phyloP scores from a whole-genome alignment of 2,329 filamentous ascomycete species.

The Colletotrichum orbiculare region DNA sequence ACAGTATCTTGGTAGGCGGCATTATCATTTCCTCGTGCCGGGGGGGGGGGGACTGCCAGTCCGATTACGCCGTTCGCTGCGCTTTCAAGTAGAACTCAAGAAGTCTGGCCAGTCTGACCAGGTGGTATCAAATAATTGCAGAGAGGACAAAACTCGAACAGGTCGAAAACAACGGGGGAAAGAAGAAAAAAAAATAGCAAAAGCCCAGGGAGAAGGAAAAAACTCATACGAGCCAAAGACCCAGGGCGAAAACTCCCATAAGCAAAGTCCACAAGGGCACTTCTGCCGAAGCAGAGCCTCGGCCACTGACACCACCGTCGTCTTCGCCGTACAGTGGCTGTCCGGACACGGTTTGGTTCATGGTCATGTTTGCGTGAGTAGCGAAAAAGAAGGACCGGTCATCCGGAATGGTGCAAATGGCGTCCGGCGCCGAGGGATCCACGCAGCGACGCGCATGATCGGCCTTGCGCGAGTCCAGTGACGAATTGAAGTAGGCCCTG shows the following conservation, averaged over 20 bases:
- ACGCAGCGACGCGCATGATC: constrained; percentile 54
- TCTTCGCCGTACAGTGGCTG: neutral
- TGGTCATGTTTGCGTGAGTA: constrained; percentile 56
- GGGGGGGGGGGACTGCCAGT: too few relatives aligned
- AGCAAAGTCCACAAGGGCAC: constrained; percentile 14
- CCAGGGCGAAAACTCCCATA: constrained; percentile 2
- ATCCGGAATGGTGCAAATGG: constrained; percentile 64
- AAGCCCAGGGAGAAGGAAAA: neutral
- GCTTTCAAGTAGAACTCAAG: too few relatives aligned
- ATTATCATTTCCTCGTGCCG: too few relatives aligned
- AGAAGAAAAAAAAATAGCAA: neutral
- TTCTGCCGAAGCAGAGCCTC: neutral
- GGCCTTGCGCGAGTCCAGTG: constrained; percentile 51
- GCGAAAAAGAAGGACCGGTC: constrained; percentile 62
- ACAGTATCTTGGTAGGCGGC: too few relatives aligned
- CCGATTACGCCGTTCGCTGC: too few relatives aligned
- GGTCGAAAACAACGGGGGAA: neutral
- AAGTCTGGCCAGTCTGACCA: too few relatives aligned
- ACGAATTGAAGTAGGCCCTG: constrained; percentile 84
- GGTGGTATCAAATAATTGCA: too few relatives aligned
- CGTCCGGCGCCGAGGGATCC: constrained; percentile 48
- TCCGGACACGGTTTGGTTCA: constrained; percentile 57
- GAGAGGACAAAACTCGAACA: too few relatives aligned
- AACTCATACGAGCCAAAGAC: constrained; percentile 21
- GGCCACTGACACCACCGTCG: neutral